Base-by-base conservation (phyloP, 306 rosid genomes). In the Inga oerstediana region DNA sequence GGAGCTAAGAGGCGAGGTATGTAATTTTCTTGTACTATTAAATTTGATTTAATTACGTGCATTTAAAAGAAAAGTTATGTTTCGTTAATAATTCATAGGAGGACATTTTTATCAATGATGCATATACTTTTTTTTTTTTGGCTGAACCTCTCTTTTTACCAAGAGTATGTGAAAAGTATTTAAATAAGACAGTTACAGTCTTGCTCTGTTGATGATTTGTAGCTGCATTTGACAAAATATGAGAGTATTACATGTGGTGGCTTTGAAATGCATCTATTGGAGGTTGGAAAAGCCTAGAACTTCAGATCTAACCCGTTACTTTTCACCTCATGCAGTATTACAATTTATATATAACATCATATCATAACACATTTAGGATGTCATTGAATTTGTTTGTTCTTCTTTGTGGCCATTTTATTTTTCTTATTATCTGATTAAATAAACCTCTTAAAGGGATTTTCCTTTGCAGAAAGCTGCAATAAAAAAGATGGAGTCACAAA, bases 1-100 rank as follows among this genome's bases (percentile, higher is more conserved):
- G 17, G 98, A 92, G 81, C 84, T 95, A 80, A 92, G 93, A 76
- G 98, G 98, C 82, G 97, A 95, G 98, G 98, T 92, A 80, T 69
- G 93, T 89, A 80, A 56, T 80, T 69, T 69, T 48, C 37, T 32
- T 68, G 27, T 74, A 0, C 30, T 20, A 16, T 19, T 70, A 59
- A 35, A 8, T 68, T 56, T 46, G 10, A 70, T 80, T 56, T 46
- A 13, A 70, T 80, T 54, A 8, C 39, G 43, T 48, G 76, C 14
- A 61, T 81, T 81, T 43, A 45, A 72, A 65, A 72, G 27, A 72
- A 22, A 81, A 65, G 35, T 44, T 9, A 24, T 20, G 27, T 56
- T 56, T 19, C 24, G 20, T 56, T 7, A 1, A 56, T 56, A 24
- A 24, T 56, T 56, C 10, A 56, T 16, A 51, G 0, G 64, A 20